Conservation (phyloP, 2,329 filamentous ascomycete species). For the Plectosphaerella sp. region DNA sequence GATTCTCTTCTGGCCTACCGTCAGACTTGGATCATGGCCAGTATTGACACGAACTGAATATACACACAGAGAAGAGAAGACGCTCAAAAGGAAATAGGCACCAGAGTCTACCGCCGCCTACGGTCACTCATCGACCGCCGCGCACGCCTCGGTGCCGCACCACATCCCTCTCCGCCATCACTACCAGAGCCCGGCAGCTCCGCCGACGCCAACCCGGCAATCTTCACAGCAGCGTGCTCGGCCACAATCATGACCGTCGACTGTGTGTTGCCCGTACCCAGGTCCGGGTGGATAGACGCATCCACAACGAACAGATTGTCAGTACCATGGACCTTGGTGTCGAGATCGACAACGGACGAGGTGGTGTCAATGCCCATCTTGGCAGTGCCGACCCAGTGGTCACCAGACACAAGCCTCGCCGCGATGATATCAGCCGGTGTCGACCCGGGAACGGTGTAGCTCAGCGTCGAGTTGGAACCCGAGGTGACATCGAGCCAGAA, state of each 20-base stretch:
- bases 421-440: conserved; percentile 15
- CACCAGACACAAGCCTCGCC: conserved; percentile 13
- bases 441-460: conserved; percentile 12
- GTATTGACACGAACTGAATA: not conserved
- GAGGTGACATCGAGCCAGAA: conserved; percentile 18
- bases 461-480: conserved; percentile 13
- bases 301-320: conserved; percentile 22
- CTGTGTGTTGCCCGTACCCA: conserved; percentile 20
- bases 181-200: too few species aligned
- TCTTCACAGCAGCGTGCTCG: conserved; percentile 16
- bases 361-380: conserved; percentile 26
- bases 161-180: too few species aligned
- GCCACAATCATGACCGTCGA: conserved; percentile 21
- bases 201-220: conserved; percentile 5
- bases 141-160: too few species aligned
- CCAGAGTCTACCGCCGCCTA: too few species aligned
- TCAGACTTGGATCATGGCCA: too few species aligned
- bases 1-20: too few species aligned
- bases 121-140: too few species aligned
- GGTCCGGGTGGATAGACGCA: conserved; percentile 23
- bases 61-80: not conserved
- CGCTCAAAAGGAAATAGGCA: too few species aligned
- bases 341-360: conserved; percentile 22
- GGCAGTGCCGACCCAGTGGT: conserved; percentile 24
- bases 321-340: conserved; percentile 25